These are phyloP conservation scores for Nepenthes mirabilis DNA, from an alignment of 148 eudicot genomes.

Conservation along the genomic window DNA sequence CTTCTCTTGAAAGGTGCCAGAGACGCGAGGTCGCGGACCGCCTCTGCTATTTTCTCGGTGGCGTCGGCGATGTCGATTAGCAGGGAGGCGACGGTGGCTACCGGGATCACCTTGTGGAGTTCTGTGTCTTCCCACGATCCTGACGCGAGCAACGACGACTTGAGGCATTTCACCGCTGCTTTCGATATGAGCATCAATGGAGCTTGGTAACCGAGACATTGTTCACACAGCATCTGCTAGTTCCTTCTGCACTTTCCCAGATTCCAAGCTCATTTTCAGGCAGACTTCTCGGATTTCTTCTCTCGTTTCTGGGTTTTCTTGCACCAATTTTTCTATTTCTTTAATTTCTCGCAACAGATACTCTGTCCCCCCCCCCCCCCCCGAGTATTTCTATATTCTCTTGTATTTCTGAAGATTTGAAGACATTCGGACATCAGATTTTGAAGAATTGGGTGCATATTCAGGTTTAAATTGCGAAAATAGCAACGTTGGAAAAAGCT, in stretches of 20 bases:
- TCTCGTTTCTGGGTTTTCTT: background rate
- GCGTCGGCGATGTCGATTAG: background rate
- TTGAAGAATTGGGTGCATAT: too few species aligned
- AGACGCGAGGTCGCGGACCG: too few species aligned
- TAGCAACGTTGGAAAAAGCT: background rate
- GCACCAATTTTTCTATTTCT: background rate
- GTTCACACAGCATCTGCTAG: background rate
- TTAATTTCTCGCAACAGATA: background rate
- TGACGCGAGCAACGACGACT: background rate
- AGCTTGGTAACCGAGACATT: background rate
- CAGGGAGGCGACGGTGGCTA: background rate
- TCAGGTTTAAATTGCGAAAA: too few species aligned
- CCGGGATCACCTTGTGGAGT: background rate
- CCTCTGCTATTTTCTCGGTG: too few species aligned
- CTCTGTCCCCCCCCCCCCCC: too few species aligned
- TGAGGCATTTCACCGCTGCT: background rate
- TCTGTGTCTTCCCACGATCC: background rate
- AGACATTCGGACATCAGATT: too few species aligned
- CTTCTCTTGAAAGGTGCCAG: too few species aligned
- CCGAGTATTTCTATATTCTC: too few species aligned
- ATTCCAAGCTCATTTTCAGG: background rate
- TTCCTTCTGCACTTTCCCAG: background rate
- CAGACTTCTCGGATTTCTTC: background rate
- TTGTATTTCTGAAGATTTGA: too few species aligned
- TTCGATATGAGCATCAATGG: background rate